Base-by-base conservation (phyloP, 805 yeast genomes). In the Nakazawaea pomicola region DNA sequence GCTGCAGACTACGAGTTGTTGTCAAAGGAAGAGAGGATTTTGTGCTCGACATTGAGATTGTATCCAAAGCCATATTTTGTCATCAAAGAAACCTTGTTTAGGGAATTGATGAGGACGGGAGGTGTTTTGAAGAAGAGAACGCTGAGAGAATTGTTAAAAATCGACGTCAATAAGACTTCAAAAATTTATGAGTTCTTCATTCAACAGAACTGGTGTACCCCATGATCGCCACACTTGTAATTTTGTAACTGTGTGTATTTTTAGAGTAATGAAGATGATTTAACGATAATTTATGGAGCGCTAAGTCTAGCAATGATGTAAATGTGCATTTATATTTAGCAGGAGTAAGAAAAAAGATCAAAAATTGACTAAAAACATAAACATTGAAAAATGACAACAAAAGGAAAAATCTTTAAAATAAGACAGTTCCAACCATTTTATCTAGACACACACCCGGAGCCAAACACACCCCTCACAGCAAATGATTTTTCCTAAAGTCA, bases 31-130 rank as follows among this genome's bases (percentile, higher is more conserved):
- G 99, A 93, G 57, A 91, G 83, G 57, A 78, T 76, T 41, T 63
- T 93, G 35, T 95, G 99, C 63, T 72, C 90, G 4, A 83, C 79
- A 36, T 68, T 95, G 46, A 77, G 95, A 47, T 82, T 95, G 9
- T 63, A 84, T 43, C 99, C 99, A 12, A 91, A 93, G 58, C 95
- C 98, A 3, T 93, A 91, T 55, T 66, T 93, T 46, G 96, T 95
- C 2, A 86, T 93, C 48, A 93, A 93, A 56, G 95, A 87, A 57
- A 78, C 87, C 3, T 61, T 93, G 42, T 88, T 93, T 68, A 77
- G 95, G 51, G 96, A 90, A 56, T 77, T 95, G 24, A 66, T 90
- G 29, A 80, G 86, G 49, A 80, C 84, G 32, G 95, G 95, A 29
- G 98, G 98, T 4, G 63, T 73, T 6, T 59, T 93, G 54, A 86